Evolutionary conservation across 1,284 basidiomycete species (phyloP).

Genomic region (Ustilago lituana): DNA sequence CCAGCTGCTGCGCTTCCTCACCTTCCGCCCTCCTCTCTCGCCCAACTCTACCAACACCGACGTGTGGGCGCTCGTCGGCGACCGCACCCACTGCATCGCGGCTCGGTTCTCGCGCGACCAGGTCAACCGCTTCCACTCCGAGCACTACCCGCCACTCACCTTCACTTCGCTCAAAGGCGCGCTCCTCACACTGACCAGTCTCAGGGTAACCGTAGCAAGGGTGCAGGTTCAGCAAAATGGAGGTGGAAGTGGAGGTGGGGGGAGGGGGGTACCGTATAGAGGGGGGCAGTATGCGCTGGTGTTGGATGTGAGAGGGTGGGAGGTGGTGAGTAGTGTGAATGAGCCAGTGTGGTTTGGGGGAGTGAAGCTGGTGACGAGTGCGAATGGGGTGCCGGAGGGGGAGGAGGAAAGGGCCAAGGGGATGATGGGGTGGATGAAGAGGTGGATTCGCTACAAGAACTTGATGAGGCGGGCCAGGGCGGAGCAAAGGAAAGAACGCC

Average conservation of each 20-base stretch:
- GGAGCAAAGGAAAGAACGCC: background rate
- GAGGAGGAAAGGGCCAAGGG: background rate
- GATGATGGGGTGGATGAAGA: conserved; percentile 21
- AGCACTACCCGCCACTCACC: background rate
- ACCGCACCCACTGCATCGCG: conserved; percentile 37
- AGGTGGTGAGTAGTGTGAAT: conserved; percentile 24
- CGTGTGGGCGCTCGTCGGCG: conserved; percentile 36
- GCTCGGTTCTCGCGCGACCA: conserved; percentile 17
- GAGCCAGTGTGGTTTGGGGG: conserved; percentile 34
- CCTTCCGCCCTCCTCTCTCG: conserved; percentile 13
- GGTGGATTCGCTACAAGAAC: conserved; percentile 20
- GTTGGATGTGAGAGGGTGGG: conserved; percentile 30
- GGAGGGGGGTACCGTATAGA: conserved; percentile 1
- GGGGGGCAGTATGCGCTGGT: conserved; percentile 20
- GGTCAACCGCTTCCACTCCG: conserved; percentile 15
- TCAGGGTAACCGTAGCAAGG: conserved; percentile 7
- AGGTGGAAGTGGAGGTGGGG: background rate
- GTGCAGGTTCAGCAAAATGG: conserved; percentile 2
- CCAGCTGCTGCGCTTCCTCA: conserved; percentile 38
- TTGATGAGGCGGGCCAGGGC: conserved; percentile 1
- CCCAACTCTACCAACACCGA: background rate
- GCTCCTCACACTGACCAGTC: conserved; percentile 23
- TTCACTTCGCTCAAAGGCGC: conserved; percentile 41
- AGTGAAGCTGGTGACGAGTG: conserved; percentile 27
- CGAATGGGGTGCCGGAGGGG: conserved; percentile 10